Percentiles rank a stretch among this genome's conserved stretches.
Conservation (phyloP, 2,329 filamentous ascomycete genomes). For the Talaromyces sp. region DNA sequence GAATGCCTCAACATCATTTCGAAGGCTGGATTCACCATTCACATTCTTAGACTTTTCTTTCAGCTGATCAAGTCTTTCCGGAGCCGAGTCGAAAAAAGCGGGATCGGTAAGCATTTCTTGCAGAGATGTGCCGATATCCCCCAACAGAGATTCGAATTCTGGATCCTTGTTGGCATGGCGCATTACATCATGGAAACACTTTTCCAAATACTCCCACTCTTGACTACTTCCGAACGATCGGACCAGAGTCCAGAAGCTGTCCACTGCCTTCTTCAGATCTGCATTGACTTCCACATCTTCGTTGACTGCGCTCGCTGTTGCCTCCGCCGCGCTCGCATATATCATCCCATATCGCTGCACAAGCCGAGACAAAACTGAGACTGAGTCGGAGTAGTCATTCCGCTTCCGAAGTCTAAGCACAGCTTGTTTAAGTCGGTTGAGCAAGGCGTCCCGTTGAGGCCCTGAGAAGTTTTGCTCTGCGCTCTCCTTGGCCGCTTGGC, state of each 20-base stretch:
- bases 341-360: slow-evolving; percentile 73
- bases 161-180: slow-evolving; percentile 73
- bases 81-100: slow-evolving; percentile 74
- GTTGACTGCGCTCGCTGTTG: slow-evolving; percentile 63
- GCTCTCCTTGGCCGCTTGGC: slow-evolving; percentile 63
- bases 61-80: slow-evolving; percentile 61
- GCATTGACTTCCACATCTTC: slow-evolving; percentile 70
- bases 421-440: slow-evolving; percentile 72
- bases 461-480: slow-evolving; percentile 69
- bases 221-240: slow-evolving; percentile 72
- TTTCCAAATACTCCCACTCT: slow-evolving; percentile 73
- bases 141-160: slow-evolving; percentile 75
- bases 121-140: slow-evolving; percentile 68
- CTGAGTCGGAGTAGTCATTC: slow-evolving; percentile 80
- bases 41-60: slow-evolving; percentile 56
- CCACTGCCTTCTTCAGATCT: slow-evolving; percentile 70
- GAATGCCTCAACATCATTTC: slow-evolving; percentile 69
- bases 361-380: slow-evolving; percentile 71
- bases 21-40: slow-evolving; percentile 63
- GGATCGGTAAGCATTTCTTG: slow-evolving; percentile 83
- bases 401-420: slow-evolving; percentile 71
- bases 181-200: slow-evolving; percentile 66
- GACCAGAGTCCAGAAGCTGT: slow-evolving; percentile 76
- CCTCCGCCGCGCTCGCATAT: slow-evolving; percentile 71
- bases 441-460: slow-evolving; percentile 68